Conservation (phyloP, 345 rosid genomes). For the Boechera retrofracta region DNA sequence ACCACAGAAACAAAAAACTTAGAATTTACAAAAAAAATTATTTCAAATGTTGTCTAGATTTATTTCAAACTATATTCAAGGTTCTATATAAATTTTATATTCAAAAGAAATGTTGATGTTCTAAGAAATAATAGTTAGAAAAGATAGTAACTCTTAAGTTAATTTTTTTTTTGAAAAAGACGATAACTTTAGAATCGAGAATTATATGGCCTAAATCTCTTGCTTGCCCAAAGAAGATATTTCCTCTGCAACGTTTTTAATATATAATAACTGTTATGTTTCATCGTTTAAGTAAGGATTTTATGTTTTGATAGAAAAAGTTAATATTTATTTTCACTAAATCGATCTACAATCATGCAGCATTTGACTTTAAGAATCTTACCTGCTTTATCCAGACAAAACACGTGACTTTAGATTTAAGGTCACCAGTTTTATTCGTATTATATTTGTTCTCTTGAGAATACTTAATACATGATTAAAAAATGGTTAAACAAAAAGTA, state of each 20-base stretch:
- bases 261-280: neutral
- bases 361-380: slow-evolving; percentile 7
- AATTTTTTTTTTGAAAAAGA: no score
- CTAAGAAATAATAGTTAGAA: neutral
- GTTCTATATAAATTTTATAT: neutral
- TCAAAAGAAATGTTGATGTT: neutral
- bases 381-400: neutral
- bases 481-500: neutral
- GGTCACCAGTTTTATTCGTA: slow-evolving; percentile 1
- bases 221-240: neutral
- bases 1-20: neutral
- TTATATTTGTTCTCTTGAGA: neutral
- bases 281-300: neutral
- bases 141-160: neutral
- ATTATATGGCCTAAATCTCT: neutral
- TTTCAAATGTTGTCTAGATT: no score
- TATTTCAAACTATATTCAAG: neutral
- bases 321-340: neutral
- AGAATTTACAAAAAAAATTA: neutral
- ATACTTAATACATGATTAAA: neutral
- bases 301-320: neutral
- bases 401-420: slow-evolving; percentile 26
- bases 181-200: neutral
- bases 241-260: neutral
- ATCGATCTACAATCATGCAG: slow-evolving; percentile 2